Conservation (phyloP, 139 green algal species). For the Chlamydomonas sphaeroides region DNA sequence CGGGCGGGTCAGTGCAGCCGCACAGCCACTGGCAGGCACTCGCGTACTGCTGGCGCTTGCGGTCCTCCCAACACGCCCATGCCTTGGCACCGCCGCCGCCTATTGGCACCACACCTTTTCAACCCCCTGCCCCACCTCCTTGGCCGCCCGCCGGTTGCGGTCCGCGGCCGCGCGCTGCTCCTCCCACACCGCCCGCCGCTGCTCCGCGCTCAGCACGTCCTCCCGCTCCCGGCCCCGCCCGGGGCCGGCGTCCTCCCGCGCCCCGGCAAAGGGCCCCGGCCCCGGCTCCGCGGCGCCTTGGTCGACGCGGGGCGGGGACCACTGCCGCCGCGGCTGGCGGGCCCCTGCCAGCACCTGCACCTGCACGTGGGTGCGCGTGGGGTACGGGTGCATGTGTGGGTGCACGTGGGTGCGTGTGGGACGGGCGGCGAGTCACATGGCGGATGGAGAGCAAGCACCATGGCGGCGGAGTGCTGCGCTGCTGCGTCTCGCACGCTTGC, state of each 20-base stretch:
- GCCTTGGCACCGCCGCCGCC: too few relatives aligned
- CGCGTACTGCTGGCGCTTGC: too few relatives aligned
- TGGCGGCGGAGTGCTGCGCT: too few relatives aligned
- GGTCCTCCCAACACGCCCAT: too few relatives aligned
- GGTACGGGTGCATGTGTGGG: not conserved
- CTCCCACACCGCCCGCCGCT: constrained; percentile 63
- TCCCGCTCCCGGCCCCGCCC: not conserved
- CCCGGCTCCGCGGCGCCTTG: not conserved
- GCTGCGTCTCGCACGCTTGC: too few relatives aligned
- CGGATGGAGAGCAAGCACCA: too few relatives aligned
- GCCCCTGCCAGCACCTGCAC: not conserved
- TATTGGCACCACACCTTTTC: too few relatives aligned
- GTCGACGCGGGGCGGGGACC: constrained; percentile 24
- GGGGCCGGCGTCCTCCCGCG: not conserved
- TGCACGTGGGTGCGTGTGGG: too few relatives aligned
- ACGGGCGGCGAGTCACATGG: too few relatives aligned
- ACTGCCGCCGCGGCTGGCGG: not conserved
- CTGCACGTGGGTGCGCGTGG: too few relatives aligned
- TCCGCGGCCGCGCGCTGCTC: constrained; percentile 62
- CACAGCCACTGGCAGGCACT: too few relatives aligned
- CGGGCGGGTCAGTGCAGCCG: too few relatives aligned
- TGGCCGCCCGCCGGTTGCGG: constrained; percentile 57
- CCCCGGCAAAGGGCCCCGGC: not conserved
- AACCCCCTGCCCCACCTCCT: constrained; percentile 15
- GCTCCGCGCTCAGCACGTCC: constrained; percentile 22